Evolutionary conservation across 75 land plant species (phyloP).

Genomic region (Sequoia sempervirens): DNA sequence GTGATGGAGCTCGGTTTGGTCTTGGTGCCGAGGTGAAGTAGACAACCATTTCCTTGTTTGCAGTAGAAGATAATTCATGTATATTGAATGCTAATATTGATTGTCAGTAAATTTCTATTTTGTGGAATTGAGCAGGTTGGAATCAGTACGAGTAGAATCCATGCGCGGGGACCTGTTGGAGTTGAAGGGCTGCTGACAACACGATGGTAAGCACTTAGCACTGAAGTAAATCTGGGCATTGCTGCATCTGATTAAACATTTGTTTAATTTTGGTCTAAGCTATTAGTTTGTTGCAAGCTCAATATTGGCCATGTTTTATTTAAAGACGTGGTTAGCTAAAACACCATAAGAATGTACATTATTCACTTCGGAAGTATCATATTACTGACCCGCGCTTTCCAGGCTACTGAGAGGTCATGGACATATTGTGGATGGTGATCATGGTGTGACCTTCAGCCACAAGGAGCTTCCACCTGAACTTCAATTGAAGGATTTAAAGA

Average conservation of each 20-base stretch:
- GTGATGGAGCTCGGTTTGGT: conserved; percentile 98
- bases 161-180: conserved; percentile 99
- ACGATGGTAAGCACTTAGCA: conserved; percentile 55
- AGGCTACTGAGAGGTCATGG: conserved; percentile 89
- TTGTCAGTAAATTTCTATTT: neutral
- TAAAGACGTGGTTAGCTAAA: neutral
- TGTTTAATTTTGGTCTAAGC: neutral
- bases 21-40: conserved; percentile 91
- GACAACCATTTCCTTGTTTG: neutral
- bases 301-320: neutral
- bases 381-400: neutral
- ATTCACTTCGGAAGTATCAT: neutral
- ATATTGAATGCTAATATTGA: neutral
- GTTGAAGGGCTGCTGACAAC: conserved; percentile 95
- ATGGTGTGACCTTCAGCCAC: conserved; percentile 78
- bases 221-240: neutral
- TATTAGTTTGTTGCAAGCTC: neutral
- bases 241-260: neutral
- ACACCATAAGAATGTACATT: neutral
- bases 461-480: conserved; percentile 26
- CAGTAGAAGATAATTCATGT: neutral
- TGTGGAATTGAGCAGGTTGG: conserved; percentile 67
- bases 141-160: conserved; percentile 94
- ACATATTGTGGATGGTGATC: conserved; percentile 89
- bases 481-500: neutral